Percentiles rank a stretch among this genome's conserved stretches.
These are phyloP conservation scores for Microbotryum lychnidis-dioicae DNA, from an alignment of 1,284 basidiomycete genomes.

Conservation along the genomic window DNA sequence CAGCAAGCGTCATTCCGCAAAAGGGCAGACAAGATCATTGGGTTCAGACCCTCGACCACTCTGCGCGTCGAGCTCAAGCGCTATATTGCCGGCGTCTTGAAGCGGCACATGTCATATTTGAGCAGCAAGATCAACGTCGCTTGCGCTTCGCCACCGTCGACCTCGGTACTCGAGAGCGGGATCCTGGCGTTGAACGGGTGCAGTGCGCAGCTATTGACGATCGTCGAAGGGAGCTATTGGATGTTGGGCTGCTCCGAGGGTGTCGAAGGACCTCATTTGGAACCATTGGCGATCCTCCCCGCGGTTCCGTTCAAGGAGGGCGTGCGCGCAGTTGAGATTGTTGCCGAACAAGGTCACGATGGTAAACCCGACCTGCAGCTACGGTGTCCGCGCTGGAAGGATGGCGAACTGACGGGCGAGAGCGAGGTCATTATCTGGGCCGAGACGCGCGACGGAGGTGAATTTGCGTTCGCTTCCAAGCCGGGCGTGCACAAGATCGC, in stretches of 20 bases:
- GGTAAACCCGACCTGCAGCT: slow-evolving; percentile 31
- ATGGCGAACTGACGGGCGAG: slow-evolving; percentile 21
- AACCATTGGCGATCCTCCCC: slow-evolving; percentile 26
- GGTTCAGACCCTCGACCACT: slow-evolving; percentile 16
- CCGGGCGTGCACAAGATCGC: slow-evolving; percentile 25
- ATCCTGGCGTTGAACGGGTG: slow-evolving; percentile 31
- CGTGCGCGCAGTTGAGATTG: slow-evolving; percentile 29
- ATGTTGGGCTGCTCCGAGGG: slow-evolving; percentile 33
- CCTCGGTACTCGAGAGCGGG: slow-evolving; percentile 33
- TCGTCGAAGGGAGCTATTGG: slow-evolving; percentile 32
- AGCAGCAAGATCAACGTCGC: slow-evolving; percentile 28
- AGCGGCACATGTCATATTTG: slow-evolving; percentile 26
- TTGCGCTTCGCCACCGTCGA: slow-evolving; percentile 33
- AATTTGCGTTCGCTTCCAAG: slow-evolving; percentile 19
- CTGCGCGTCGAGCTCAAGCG: slow-evolving; percentile 16
- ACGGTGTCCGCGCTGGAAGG: slow-evolving; percentile 22
- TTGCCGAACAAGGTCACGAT: slow-evolving; percentile 29
- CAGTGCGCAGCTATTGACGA: slow-evolving; percentile 32
- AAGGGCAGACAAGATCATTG: slow-evolving; percentile 19
- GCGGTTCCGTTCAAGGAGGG: slow-evolving; percentile 33
- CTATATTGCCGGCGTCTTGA: slow-evolving; percentile 29
- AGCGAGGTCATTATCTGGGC: slow-evolving; percentile 28
- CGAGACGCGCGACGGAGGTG: slow-evolving; percentile 21
- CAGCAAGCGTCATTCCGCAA: slow-evolving; percentile 11
- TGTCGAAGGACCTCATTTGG: slow-evolving; percentile 16